A percentile compares a stretch with the other conserved stretches of the same genome.
Conservation (phyloP, 2,329 filamentous ascomycete species). For the Diaporthe aspalathi region DNA sequence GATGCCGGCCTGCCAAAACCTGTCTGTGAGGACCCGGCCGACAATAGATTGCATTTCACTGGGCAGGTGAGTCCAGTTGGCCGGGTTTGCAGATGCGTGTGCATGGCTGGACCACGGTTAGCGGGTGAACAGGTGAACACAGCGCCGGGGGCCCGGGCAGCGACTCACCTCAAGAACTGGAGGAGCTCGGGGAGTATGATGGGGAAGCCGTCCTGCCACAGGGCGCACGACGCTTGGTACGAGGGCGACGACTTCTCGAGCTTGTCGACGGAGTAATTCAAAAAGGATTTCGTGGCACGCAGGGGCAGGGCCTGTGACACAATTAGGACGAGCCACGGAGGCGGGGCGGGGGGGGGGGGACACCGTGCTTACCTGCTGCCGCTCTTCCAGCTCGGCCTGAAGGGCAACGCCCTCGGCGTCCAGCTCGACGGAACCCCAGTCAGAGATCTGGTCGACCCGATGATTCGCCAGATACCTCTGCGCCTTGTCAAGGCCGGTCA, state of each 20-base stretch:
- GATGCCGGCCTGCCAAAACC: constrained; percentile 98
- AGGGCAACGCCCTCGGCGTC: constrained; percentile 83
- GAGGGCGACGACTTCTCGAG: constrained; percentile 78
- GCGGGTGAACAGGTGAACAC: too few relatives aligned
- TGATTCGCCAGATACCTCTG: constrained; percentile 81
- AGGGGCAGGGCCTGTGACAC: constrained; percentile 74
- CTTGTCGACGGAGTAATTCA: constrained; percentile 93
- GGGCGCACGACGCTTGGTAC: constrained; percentile 78
- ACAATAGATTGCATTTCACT: constrained; percentile 82
- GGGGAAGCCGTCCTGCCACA: constrained; percentile 90
- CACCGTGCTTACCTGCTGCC: constrained; percentile 71
- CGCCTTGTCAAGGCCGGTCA: constrained; percentile 83
- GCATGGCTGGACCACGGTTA: constrained; percentile 71
- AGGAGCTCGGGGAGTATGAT: constrained; percentile 87
- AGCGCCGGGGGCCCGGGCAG: background rate
- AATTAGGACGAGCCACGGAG: background rate
- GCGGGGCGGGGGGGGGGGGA: too few relatives aligned
- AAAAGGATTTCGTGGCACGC: constrained; percentile 87
- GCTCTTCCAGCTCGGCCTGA: constrained; percentile 81
- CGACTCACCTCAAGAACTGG: constrained; percentile 76
- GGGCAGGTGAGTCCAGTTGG: constrained; percentile 84
- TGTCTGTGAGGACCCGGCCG: constrained; percentile 85
- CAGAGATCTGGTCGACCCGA: constrained; percentile 78
- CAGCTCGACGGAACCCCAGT: constrained; percentile 84
- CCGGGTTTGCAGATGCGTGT: constrained; percentile 88